These are phyloP conservation scores for Elaeis oleifera DNA, from an alignment of 202 grass and related monocot species.

Conservation along the genomic window DNA sequence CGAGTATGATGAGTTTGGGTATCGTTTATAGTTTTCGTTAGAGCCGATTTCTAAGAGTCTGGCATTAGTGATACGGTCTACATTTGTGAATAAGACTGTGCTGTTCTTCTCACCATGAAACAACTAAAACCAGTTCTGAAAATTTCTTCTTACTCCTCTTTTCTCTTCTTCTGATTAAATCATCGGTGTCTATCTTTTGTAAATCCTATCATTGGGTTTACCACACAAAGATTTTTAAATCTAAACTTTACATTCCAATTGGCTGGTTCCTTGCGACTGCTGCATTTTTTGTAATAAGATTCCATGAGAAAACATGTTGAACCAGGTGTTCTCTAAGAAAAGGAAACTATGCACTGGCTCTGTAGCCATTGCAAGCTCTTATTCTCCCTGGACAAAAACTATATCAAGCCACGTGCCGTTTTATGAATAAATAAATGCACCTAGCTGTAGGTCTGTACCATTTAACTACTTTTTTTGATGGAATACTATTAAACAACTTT, in stretches of 20 bases:
- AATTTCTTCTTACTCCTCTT: too few relatives aligned
- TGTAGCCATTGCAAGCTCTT: too few relatives aligned
- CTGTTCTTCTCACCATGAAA: background rate
- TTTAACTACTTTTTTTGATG: too few relatives aligned
- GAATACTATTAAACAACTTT: too few relatives aligned
- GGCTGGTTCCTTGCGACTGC: background rate
- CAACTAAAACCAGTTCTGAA: too few relatives aligned
- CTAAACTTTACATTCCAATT: background rate
- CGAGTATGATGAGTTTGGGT: background rate
- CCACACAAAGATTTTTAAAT: background rate
- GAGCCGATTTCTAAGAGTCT: background rate
- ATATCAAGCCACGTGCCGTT: too few relatives aligned
- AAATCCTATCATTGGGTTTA: background rate
- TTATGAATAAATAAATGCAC: too few relatives aligned
- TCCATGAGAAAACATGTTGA: background rate
- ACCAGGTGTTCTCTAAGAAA: too few relatives aligned
- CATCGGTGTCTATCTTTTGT: too few relatives aligned
- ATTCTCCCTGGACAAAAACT: background rate
- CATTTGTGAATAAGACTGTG: background rate
- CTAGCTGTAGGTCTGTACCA: too few relatives aligned
- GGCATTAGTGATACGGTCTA: constrained; percentile 2
- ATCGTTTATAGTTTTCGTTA: constrained; percentile 7
- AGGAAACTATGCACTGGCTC: too few relatives aligned
- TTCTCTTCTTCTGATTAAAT: too few relatives aligned
- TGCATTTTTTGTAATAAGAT: background rate